Evolutionary conservation across 257 asterid species (phyloP), one percentile per base, ranked within the genome.

Genomic region (Agastache rugosa): DNA sequence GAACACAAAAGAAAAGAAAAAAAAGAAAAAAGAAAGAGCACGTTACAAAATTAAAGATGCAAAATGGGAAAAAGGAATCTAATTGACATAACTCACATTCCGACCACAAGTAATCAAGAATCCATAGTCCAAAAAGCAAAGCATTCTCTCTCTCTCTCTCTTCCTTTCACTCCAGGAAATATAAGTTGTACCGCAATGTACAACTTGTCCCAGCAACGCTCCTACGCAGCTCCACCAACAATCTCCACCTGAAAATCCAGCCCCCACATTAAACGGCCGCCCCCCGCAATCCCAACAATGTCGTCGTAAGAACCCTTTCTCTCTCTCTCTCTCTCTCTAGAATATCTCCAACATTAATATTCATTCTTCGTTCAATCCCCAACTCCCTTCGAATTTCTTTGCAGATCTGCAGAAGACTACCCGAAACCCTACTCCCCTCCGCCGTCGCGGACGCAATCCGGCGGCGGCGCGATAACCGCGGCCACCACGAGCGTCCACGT

Each of bases 401-500:
- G 60, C 84, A 82, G 87, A 80, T 85, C 87, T 64, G 71, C 71
- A 23, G 85, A 82, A 8, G 39, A 41, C 16, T 80, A 77, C 25
- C 89, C 85, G 41, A 77, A 80, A 25, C 74, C 83, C 20, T 76
- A 45, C 58, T 37, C 82, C 16, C 67, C 51, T 48, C 42, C 50
- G 72, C 62, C 76, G 51, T 60, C 72, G 23, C 75, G 87, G 41
- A 73, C 75, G 63, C 22, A 53, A 69, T 84, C 87, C 66, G 73
- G 74, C 51, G 73, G 77, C 55, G 71, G 81, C 23, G 63, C 76
- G 50, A 14, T 39, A 11, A 0, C 74, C 31, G 4, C 77, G 48
- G 60, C 86, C 73, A 93, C 96, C 67, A 89, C 96, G 66, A 87
- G 96, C 83, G 90, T 91, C 76, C 97, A 87, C 51, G 92, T 93